phyloP scores from a whole-genome alignment of 1,284 basidiomycete genomes.

The Sporisorium reilianum region DNA sequence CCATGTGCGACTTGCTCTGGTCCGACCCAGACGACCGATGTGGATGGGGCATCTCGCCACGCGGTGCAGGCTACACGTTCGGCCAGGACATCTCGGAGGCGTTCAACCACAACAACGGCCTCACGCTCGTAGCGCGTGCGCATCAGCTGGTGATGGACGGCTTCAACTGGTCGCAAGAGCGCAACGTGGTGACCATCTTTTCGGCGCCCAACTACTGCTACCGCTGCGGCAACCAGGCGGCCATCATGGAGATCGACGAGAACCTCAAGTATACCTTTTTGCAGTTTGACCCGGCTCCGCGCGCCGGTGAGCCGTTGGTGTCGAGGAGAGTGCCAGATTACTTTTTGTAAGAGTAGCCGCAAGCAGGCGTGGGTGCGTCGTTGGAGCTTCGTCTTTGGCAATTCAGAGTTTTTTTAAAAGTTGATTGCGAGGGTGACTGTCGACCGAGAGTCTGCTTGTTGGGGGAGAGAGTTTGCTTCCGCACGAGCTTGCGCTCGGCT shows the following conservation, averaged over 20 bases:
- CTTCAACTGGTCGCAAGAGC: slow-evolving; percentile 96
- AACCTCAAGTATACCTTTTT: slow-evolving; percentile 96
- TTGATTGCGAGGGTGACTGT: not conserved
- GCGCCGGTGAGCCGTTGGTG: slow-evolving; percentile 97
- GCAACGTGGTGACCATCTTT: slow-evolving; percentile 99
- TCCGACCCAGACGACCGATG: slow-evolving; percentile 99
- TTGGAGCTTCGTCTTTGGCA: not conserved
- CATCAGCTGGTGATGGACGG: slow-evolving; percentile 92
- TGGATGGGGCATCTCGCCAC: slow-evolving; percentile 98
- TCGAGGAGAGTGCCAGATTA: slow-evolving; percentile 95
- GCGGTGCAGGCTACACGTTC: slow-evolving; percentile 98
- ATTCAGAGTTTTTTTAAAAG: slow-evolving; percentile 2
- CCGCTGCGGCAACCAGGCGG: slow-evolving; percentile 98
- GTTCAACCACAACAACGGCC: slow-evolving; percentile 98
- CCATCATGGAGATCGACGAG: slow-evolving; percentile 99
- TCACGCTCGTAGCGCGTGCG: slow-evolving; percentile 82
- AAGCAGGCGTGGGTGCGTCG: not conserved
- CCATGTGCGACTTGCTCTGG: slow-evolving; percentile 99
- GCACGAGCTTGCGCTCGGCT: no score
- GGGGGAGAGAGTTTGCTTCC: no score
- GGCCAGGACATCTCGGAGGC: slow-evolving; percentile 98
- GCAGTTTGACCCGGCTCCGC: slow-evolving; percentile 98
- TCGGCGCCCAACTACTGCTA: slow-evolving; percentile 92
- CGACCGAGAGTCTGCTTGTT: not conserved
- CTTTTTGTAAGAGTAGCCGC: slow-evolving; percentile 49